Evolutionary conservation across 805 yeast species (phyloP), one percentile per base, ranked within the genome.

Genomic region (Metschnikowia matae): DNA sequence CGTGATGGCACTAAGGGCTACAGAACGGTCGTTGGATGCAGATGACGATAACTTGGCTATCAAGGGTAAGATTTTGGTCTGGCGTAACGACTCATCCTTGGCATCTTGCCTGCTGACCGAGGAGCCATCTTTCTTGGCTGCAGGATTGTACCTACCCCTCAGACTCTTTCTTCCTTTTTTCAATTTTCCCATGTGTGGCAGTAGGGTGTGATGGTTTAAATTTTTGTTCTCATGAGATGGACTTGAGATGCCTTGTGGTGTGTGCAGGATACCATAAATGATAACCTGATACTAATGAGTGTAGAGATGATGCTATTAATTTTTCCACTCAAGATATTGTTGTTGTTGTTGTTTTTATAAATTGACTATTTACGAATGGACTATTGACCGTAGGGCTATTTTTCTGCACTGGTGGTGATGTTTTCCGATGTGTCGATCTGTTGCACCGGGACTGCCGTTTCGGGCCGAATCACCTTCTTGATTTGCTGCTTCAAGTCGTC

Each of bases 1-100:
- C 15, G 84, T 75, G 39, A 90, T 81, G 3, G 94, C 84, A 10
- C 84, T 80, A 18, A 90, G 66, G 1, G 96, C 92, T 81, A 86
- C 81, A 0, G 87, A 76, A 51, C 89, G 77, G 52, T 91, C 97
- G 61, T 84, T 84, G 2, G 87, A 80, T 6, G 81, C 73, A 1
- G 81, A 67, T 3, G 89, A 79, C 46, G 78, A 70, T 50, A 91
- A 70, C 58, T 87, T 82, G 49, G 78, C 75, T 18, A 90, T 71
- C 54, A 91, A 69, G 1, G 96, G 94, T 32, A 80, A 63, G 51
- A 89, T 79, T 60, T 81, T 85, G 50, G 78, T 80, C 53, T 73
- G 74, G 44, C 80, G 73, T 17, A 78, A 60, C 15, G 61, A 62
- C 43, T 78, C 82, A 57, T 80, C 85, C 52, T 76, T 77, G 15